phyloP scores from a whole-genome alignment of 306 rosid genomes.

The Mucuna pruriens region DNA sequence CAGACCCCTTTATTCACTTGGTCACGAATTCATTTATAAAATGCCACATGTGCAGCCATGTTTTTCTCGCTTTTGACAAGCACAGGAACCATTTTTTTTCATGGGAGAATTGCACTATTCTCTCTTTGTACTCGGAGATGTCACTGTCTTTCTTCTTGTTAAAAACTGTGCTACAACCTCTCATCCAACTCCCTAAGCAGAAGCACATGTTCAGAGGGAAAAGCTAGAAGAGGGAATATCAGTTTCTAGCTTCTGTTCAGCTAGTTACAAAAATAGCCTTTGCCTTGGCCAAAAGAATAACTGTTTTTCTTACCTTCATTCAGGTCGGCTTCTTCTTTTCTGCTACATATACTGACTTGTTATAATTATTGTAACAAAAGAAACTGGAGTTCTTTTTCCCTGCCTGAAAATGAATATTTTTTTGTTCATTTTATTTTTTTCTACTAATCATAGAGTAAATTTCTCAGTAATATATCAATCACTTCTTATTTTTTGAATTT shows the following conservation, averaged over 20 bases:
- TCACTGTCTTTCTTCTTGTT: conserved; percentile 42
- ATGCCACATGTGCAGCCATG: conserved; percentile 49
- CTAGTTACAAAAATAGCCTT: neutral
- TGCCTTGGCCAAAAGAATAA: conserved; percentile 7
- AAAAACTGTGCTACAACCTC: conserved; percentile 40
- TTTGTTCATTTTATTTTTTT: neutral
- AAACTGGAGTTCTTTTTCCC: neutral
- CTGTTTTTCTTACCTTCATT: neutral
- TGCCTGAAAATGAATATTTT: too few species aligned
- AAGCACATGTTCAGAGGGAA: neutral
- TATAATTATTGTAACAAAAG: neutral
- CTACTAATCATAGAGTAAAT: neutral
- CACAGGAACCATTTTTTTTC: conserved; percentile 20
- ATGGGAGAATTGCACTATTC: conserved; percentile 37
- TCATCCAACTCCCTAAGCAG: conserved; percentile 8
- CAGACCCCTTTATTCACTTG: conserved; percentile 18
- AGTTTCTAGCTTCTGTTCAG: conserved; percentile 1
- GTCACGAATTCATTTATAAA: conserved; percentile 26
- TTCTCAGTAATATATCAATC: neutral
- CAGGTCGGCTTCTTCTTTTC: conserved; percentile 31
- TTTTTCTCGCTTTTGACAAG: conserved; percentile 16
- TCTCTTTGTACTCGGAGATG: conserved; percentile 32
- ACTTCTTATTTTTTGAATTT: neutral
- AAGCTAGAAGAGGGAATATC: neutral
- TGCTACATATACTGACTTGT: neutral